phyloP scores from a whole-genome alignment of 495 filamentous ascomycete species.

The Beverwykella pulmonaria region DNA sequence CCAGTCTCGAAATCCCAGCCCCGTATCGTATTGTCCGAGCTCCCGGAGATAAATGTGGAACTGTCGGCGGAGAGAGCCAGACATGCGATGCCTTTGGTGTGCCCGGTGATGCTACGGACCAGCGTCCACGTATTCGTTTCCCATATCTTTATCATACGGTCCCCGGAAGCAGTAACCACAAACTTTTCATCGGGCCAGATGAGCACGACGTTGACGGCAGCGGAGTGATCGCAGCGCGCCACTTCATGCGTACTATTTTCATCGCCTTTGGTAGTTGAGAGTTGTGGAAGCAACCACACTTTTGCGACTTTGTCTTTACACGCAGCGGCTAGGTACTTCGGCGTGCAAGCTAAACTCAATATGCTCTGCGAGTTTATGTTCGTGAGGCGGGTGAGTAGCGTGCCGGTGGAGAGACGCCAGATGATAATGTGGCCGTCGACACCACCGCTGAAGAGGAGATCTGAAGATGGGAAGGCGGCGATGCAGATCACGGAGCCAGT shows the following conservation, averaged over 20 bases:
- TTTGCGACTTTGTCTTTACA: not conserved
- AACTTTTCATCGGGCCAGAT: not conserved
- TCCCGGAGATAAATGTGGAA: not conserved
- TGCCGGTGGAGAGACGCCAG: not conserved
- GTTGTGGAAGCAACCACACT: not conserved
- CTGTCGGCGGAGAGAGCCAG: not conserved
- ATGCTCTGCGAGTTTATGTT: not conserved
- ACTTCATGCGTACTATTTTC: too few relatives aligned
- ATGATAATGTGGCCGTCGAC: not conserved
- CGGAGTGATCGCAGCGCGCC: not conserved
- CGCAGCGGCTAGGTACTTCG: not conserved
- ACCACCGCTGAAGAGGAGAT: not conserved
- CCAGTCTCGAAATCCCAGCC: conserved; percentile 7
- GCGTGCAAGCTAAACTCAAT: not conserved
- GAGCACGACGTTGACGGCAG: conserved; percentile 9
- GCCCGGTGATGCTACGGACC: not conserved
- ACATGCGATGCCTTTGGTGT: not conserved
- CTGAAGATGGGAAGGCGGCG: not conserved
- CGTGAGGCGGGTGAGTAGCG: not conserved
- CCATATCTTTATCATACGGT: not conserved
- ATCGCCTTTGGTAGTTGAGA: not conserved
- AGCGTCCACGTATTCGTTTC: not conserved
- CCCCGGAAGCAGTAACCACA: not conserved
- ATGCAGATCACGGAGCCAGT: not conserved
- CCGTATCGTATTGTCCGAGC: not conserved